Evolutionary conservation across 306 rosid genomes (phyloP).

Genomic region (Acacia confusa): DNA sequence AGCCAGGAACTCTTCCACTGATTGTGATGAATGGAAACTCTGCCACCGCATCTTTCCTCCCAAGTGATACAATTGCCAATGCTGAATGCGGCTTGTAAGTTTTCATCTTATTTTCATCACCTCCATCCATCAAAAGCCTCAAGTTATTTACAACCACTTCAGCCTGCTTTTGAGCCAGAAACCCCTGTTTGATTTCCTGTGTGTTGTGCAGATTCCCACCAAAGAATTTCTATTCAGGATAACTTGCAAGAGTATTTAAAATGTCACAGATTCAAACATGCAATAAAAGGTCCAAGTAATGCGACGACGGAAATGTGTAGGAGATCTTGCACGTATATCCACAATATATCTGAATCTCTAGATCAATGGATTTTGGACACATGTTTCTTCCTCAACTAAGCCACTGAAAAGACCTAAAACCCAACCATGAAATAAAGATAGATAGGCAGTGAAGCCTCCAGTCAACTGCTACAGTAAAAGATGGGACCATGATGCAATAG

Average conservation of each 20-base stretch:
- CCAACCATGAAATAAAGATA: too few relatives aligned
- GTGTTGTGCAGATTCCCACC: slow-evolving; percentile 25
- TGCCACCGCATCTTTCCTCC: slow-evolving; percentile 74
- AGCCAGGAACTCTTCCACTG: slow-evolving; percentile 64
- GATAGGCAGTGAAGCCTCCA: too few relatives aligned
- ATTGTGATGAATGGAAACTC: slow-evolving; percentile 61
- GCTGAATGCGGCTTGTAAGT: slow-evolving; percentile 51
- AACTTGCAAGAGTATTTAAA: background rate
- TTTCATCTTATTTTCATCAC: slow-evolving; percentile 45
- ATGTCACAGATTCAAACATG: background rate
- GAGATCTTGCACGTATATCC: background rate
- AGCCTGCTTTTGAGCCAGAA: slow-evolving; percentile 70
- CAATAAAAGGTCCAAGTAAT: background rate
- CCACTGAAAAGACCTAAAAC: too few relatives aligned
- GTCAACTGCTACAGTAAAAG: too few relatives aligned
- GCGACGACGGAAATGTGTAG: background rate
- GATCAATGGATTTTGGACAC: too few relatives aligned
- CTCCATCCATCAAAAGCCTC: slow-evolving; percentile 50
- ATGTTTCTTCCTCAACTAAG: too few relatives aligned
- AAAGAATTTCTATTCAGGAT: slow-evolving; percentile 14
- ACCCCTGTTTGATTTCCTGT: slow-evolving; percentile 83
- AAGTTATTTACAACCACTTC: slow-evolving; percentile 64
- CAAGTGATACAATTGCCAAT: slow-evolving; percentile 69
- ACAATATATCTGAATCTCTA: background rate
- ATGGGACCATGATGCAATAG: too few relatives aligned